Evolutionary conservation across 208 protist genomes (phyloP).

Genomic region (Porcisia deanei): DNA sequence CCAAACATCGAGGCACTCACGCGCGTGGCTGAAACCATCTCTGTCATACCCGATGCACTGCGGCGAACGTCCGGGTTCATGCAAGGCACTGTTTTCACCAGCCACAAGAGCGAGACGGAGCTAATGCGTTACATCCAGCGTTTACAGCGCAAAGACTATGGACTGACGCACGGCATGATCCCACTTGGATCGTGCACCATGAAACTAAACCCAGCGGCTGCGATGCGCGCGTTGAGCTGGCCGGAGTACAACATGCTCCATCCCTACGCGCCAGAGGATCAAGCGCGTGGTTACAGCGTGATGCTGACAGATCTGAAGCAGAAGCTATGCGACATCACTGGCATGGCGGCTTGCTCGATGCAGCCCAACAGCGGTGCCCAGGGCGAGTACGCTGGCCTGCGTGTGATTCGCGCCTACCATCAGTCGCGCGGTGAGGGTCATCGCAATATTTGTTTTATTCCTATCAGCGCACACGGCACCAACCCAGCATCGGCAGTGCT

Average conservation of each 20-base stretch:
- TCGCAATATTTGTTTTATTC: slow-evolving; percentile 97
- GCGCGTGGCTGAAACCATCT: slow-evolving; percentile 45
- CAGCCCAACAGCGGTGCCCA: slow-evolving; percentile 98
- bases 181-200: slow-evolving; percentile 98
- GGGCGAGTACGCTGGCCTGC: slow-evolving; percentile 98
- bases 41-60: slow-evolving; percentile 47
- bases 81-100: slow-evolving; percentile 95
- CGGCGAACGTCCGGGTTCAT: slow-evolving; percentile 86
- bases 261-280: slow-evolving; percentile 94
- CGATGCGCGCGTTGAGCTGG: slow-evolving; percentile 97
- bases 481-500: slow-evolving; percentile 98
- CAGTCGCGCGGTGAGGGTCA: slow-evolving; percentile 78
- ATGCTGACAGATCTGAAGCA: slow-evolving; percentile 83
- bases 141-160: slow-evolving; percentile 95
- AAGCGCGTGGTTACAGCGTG: slow-evolving; percentile 86
- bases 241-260: slow-evolving; percentile 94
- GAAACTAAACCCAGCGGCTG: slow-evolving; percentile 98
- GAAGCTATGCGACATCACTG: slow-evolving; percentile 93
- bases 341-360: slow-evolving; percentile 94
- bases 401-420: slow-evolving; percentile 80
- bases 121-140: slow-evolving; percentile 97
- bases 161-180: slow-evolving; percentile 96
- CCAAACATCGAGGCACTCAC: slow-evolving; percentile 50
- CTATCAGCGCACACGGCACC: slow-evolving; percentile 97
- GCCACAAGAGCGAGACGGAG: slow-evolving; percentile 95